Base-by-base conservation (phyloP, 352 stramenopile genomes). In the Globisporangium nagaii region DNA sequence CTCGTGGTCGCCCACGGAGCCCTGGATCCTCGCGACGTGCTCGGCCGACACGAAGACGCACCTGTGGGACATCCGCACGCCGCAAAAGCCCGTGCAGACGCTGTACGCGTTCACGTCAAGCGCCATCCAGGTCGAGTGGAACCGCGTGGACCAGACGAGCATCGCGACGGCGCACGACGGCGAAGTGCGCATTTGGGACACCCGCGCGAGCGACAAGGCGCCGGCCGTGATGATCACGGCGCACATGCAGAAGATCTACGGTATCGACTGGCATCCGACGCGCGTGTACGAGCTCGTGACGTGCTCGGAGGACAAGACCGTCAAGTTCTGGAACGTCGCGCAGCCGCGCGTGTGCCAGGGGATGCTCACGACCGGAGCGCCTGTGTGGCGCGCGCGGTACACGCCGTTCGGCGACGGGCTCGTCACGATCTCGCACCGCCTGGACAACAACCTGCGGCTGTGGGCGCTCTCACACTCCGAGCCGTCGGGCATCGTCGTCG, bases 181-280 rank as follows among this genome's bases (percentile, higher is more conserved):
- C 44, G 82, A 91, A 43, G 82, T 92, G 34, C 67, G 79, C 24
- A 65, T 93, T 2, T 93, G 83, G 83, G 83, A 93, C 58, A 75
- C 82, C 13, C 74, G 84, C 27, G 64, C 66, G 1, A 75, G 75
- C 53, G 70, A 77, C 55, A 74, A 75, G 20, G 65, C 67, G 5
- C 78, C 82, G 0, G 73, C 68, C 12, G 75, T 71, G 35, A 59
- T 77, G 27, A 88, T 94, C 57, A 87, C 77, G 0, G 84, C 81
- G 19, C 84, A 91, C 54, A 87, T 90, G 77, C 84, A 94, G 40
- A 88, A 86, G 58, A 90, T 94, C 64, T 83, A 86, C 49, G 79
- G 74, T 2, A 58, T 94, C 6, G 82, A 92, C 57, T 94, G 84
- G 84, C 82, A 91, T 58, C 83, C 82, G 11, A 71, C 75, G 60